Base-by-base conservation (phyloP, 202 grass and related monocot species). In the Panicum virgatum region DNA sequence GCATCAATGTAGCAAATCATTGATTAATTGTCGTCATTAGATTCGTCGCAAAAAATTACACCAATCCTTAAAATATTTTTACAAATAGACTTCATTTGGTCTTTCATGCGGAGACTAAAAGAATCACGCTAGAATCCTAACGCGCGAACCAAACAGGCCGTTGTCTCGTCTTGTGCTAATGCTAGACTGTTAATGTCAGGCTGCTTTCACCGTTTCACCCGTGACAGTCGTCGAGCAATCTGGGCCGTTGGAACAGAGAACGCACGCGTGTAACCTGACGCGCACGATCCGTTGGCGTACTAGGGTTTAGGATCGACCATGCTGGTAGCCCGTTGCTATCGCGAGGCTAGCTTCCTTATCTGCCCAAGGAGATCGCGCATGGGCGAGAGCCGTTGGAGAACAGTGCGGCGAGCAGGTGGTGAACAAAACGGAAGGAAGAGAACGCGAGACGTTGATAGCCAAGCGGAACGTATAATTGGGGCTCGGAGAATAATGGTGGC, bases 361-460 rank as follows among this genome's bases (percentile, higher is more conserved):
- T 40, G 2, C 64, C 13, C 13, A 46, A 1, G 51, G 9, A 36
- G 50, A 60, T 76, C 37, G 20, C 45, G 46, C 77, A 76, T 65
- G 71, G 9, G 47, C 68, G 32, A 79, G 7, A 79, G 11, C 68
- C 60, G 38, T 76, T 85, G 39, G 40, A 60, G 26, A 72, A 36
- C 0, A 72, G 7, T 34, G 69, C 29, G 2, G 16, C 16, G 1
- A 52, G 69, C 69, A 52, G 45, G 65, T 32, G 32, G 22, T 59
- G 29, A 61, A 48, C 72, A 70, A 70, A 88, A 88, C 44, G 29
- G 54, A 59, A 42, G 1, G 18, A 20, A 22, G 66, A 56, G 26
- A 37, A 30, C 66, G 64, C 26, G 83, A 90, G 83, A 90, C 74
- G 73, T 83, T 69, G 88, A 86, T 62, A 26, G 73, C 32, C 79